A percentile compares a stretch with the other conserved stretches of the same genome.
Evolutionary conservation across 257 asterid species (phyloP).

Genomic region (Solanum pennellii): DNA sequence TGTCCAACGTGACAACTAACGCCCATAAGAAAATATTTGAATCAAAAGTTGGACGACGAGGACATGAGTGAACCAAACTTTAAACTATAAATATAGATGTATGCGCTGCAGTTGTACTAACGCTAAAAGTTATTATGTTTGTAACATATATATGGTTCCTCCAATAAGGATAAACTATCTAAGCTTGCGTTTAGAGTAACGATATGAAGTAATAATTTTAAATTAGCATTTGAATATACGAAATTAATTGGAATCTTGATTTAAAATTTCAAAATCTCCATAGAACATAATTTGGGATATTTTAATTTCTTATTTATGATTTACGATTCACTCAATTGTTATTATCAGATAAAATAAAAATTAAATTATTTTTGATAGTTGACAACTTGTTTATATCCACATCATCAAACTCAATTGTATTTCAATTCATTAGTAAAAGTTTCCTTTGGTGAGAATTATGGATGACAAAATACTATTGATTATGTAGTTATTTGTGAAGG

Average conservation of each 20-base stretch:
- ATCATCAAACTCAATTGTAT: too few relatives aligned
- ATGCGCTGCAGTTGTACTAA: neutral
- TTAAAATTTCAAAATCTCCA: neutral
- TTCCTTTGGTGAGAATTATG: neutral
- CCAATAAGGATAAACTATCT: neutral
- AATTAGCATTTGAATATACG: too few relatives aligned
- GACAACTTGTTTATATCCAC: neutral
- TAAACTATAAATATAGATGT: too few relatives aligned
- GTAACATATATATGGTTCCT: neutral
- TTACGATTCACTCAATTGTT: too few relatives aligned
- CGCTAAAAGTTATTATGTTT: neutral
- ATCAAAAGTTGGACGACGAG: too few relatives aligned
- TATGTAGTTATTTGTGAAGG: neutral
- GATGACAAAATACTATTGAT: neutral
- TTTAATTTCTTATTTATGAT: neutral
- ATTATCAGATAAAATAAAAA: too few relatives aligned
- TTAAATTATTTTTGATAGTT: too few relatives aligned
- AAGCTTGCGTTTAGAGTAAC: neutral
- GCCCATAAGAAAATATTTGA: accelerated
- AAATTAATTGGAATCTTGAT: neutral
- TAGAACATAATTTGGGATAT: too few relatives aligned
- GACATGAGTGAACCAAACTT: too few relatives aligned
- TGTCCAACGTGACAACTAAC: too few relatives aligned
- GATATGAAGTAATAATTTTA: neutral
- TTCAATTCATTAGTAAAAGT: neutral